These are phyloP conservation scores for Scopulariopsis brevicaulis DNA, from an alignment of 2,329 filamentous ascomycete species.

Conservation along the genomic window DNA sequence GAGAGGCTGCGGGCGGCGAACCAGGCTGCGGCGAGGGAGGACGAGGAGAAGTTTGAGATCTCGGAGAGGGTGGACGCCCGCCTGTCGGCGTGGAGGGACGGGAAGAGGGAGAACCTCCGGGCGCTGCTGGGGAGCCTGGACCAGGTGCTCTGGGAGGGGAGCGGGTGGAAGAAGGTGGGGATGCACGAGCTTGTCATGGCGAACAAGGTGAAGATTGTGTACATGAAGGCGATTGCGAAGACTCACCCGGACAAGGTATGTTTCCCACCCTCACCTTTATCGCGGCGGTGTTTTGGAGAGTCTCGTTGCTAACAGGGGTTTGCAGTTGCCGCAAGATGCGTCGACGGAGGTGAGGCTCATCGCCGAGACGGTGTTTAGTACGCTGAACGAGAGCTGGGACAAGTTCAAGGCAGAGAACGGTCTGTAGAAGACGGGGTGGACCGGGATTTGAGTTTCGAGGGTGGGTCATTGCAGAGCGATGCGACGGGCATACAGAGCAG, in stretches of 20 bases:
- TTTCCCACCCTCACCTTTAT: conserved; percentile 7
- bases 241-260: conserved; percentile 97
- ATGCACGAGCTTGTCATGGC: conserved; percentile 88
- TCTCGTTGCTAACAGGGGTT: not conserved
- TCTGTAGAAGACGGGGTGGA: conserved; percentile 24
- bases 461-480: not conserved
- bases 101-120: conserved; percentile 85
- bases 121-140: conserved; percentile 82
- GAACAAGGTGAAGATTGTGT: conserved; percentile 91
- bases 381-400: conserved; percentile 62
- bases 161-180: conserved; percentile 94
- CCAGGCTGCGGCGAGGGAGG: conserved; percentile 70
- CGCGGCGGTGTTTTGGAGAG: conserved; percentile 1
- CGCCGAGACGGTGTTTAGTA: conserved; percentile 53
- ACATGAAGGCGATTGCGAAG: conserved; percentile 99
- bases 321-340: conserved; percentile 51
- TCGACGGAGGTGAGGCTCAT: conserved; percentile 55
- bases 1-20: conserved; percentile 74
- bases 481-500: not conserved
- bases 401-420: conserved; percentile 61
- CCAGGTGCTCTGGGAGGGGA: conserved; percentile 78
- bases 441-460: not conserved
- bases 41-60: conserved; percentile 87
- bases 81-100: conserved; percentile 72
- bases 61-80: conserved; percentile 75